Conservation (phyloP, 2,329 filamentous ascomycete genomes). For the Chrysoporthe deuterocubensis region DNA sequence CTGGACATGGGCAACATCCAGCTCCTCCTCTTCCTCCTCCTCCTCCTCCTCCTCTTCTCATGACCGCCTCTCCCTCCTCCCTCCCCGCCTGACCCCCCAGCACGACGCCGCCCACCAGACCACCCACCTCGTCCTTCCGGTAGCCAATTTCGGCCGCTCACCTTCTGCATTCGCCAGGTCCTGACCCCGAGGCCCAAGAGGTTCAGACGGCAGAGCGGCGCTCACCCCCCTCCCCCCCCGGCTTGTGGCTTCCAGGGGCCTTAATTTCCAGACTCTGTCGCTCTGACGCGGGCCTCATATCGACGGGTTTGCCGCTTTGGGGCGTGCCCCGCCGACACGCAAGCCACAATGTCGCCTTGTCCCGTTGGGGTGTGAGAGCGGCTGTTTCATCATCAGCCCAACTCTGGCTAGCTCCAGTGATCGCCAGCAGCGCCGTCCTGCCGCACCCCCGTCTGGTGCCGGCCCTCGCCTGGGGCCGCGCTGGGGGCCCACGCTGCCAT, state of each 20-base stretch:
- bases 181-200: not conserved
- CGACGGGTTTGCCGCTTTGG: constrained; percentile 11
- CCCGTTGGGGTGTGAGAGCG: constrained; percentile 19
- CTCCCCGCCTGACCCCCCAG: not conserved
- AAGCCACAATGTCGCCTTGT: constrained; percentile 17
- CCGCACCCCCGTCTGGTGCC: not conserved
- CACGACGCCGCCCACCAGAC: not conserved
- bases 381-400: constrained; percentile 27
- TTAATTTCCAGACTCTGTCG: constrained; percentile 11
- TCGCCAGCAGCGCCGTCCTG: constrained; percentile 4
- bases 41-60: not conserved
- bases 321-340: constrained; percentile 3
- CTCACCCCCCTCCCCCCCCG: not conserved
- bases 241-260: constrained; percentile 5
- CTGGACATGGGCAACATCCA: not conserved
- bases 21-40: not conserved
- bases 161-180: not conserved
- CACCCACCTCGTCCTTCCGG: not conserved
- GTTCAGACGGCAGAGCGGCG: no score
- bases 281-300: constrained; percentile 9
- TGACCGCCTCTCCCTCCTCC: not conserved
- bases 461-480: not conserved
- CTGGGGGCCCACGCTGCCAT: constrained; percentile 1
- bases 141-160: not conserved
- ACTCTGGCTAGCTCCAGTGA: constrained; percentile 16